Evolutionary conservation across 345 rosid genomes (phyloP).

Genomic region (Salix caprea): DNA sequence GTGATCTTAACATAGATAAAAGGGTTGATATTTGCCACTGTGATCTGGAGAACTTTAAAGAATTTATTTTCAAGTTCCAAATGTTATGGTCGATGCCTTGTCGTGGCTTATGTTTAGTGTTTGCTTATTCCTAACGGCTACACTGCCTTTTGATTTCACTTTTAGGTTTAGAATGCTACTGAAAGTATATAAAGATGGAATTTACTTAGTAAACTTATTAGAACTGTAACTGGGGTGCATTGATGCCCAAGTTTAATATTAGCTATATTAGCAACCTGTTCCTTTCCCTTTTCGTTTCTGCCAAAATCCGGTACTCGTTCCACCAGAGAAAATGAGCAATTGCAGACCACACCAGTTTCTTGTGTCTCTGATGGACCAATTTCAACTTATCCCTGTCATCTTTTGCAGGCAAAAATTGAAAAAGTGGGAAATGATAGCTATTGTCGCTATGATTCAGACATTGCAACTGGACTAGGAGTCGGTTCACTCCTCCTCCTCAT

Average conservation of each 20-base stretch:
- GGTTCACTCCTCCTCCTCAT: constrained; percentile 58
- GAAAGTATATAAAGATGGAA: background rate
- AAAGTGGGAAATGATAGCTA: constrained; percentile 27
- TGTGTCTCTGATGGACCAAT: background rate
- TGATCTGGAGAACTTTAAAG: background rate
- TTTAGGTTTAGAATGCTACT: background rate
- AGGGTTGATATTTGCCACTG: background rate
- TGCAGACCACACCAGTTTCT: background rate
- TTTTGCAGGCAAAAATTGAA: constrained; percentile 13
- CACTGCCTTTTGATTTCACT: background rate
- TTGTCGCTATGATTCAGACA: constrained; percentile 74
- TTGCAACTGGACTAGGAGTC: constrained; percentile 72
- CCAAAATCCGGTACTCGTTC: background rate
- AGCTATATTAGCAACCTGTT: background rate
- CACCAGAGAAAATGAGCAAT: background rate
- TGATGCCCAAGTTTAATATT: background rate
- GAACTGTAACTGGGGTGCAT: background rate
- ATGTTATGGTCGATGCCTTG: background rate
- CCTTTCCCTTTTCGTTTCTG: background rate
- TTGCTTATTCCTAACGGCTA: background rate
- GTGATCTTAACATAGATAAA: background rate
- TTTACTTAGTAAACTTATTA: background rate
- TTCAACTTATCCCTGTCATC: constrained; percentile 1
- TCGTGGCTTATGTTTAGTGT: background rate
- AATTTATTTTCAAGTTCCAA: background rate